A percentile compares a stretch with the other conserved stretches of the same genome.
These are phyloP conservation scores for Phialemonium atrogriseum DNA, from an alignment of 2,329 filamentous ascomycete genomes.

Conservation along the genomic window DNA sequence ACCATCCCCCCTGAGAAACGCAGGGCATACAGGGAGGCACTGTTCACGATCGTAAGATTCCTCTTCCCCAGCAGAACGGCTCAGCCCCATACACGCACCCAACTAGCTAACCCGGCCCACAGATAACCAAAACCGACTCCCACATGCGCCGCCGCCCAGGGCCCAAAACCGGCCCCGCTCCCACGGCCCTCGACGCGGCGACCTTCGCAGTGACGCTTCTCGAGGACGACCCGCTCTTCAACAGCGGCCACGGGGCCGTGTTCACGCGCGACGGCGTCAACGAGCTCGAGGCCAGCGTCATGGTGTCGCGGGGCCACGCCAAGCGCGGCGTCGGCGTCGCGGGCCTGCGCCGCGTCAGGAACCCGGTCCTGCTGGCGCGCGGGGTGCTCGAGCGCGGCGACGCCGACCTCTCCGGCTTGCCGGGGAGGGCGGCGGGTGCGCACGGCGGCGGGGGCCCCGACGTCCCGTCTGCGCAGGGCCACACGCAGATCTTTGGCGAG, in stretches of 20 bases:
- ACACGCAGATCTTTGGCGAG: constrained; percentile 60
- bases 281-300: constrained; percentile 79
- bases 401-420: constrained; percentile 34
- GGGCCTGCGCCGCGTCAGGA: constrained; percentile 64
- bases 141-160: constrained; percentile 29
- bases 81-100: constrained; percentile 1
- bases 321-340: constrained; percentile 76
- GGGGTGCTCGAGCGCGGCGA: constrained; percentile 64
- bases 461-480: constrained; percentile 54
- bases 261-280: constrained; percentile 78
- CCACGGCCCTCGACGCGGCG: constrained; percentile 63
- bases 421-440: constrained; percentile 20
- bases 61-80: too few species aligned
- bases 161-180: constrained; percentile 15
- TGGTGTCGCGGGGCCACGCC: constrained; percentile 64
- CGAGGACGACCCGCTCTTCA: constrained; percentile 77
- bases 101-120: constrained; percentile 2
- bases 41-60: constrained; percentile 51
- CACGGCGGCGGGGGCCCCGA: constrained; percentile 21
- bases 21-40: constrained; percentile 46
- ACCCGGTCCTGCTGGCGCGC: constrained; percentile 67
- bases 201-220: constrained; percentile 67
- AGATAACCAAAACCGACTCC: constrained; percentile 35
- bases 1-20: constrained; percentile 52
- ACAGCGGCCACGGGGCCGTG: constrained; percentile 74